phyloP scores from a whole-genome alignment of 345 rosid species.

The Carallia brachiata region DNA sequence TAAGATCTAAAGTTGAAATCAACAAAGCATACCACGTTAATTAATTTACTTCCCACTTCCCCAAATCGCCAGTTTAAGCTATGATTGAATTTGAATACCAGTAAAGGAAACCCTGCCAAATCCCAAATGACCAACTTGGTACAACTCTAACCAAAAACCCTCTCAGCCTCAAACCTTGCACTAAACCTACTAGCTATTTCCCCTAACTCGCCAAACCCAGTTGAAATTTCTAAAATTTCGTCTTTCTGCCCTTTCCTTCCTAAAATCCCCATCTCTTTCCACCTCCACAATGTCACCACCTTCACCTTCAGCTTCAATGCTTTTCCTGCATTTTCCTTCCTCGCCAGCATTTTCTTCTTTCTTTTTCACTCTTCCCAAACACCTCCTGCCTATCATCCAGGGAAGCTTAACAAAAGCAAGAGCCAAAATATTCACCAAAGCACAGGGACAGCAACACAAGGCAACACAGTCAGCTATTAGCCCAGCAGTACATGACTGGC shows the following conservation, averaged over 20 bases:
- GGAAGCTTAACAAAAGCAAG: conserved; percentile 72
- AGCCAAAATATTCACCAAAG: conserved; percentile 57
- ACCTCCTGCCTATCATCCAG: conserved; percentile 60
- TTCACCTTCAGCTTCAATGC: conserved; percentile 7
- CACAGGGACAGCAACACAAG: conserved; percentile 87
- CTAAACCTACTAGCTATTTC: conserved; percentile 28
- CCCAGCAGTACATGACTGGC: conserved; percentile 65
- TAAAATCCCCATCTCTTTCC: conserved; percentile 40
- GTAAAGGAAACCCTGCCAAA: conserved; percentile 86
- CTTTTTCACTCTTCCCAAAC: conserved; percentile 38
- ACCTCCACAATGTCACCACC: conserved; percentile 16
- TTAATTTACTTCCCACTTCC: background rate
- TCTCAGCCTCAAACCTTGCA: conserved; percentile 58
- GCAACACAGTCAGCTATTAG: conserved; percentile 81
- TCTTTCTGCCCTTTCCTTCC: conserved; percentile 22
- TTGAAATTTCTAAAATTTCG: conserved; percentile 15
- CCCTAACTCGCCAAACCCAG: conserved; percentile 24
- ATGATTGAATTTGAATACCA: conserved; percentile 23
- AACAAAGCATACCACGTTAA: background rate
- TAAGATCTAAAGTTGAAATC: background rate
- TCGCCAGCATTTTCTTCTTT: conserved; percentile 17
- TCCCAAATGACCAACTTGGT: conserved; percentile 76
- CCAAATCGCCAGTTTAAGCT: background rate
- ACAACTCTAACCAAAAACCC: conserved; percentile 73
- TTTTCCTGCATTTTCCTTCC: conserved; percentile 25